Base-by-base conservation (phyloP, 1,139 yeast genomes). In the Candida mesenterica region DNA sequence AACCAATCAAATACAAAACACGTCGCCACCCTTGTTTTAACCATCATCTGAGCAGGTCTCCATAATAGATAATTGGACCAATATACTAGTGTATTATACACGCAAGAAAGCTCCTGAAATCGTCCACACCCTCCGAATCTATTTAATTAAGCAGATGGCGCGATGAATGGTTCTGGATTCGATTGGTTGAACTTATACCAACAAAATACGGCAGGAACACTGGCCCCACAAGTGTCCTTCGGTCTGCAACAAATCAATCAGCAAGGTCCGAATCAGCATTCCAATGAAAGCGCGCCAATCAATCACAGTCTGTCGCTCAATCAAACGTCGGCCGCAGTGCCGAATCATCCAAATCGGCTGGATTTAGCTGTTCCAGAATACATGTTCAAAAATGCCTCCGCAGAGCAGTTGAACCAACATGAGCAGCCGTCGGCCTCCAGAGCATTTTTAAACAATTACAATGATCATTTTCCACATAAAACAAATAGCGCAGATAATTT, bases 401-500 rank as follows among this genome's bases (percentile, higher is more conserved):
- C 30, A 4, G 30, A 28, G n/a, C 30, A 28, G 17, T 12, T 28
- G 12, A 28, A 25, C 15, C 28, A 25, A 25, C 9, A n/a, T 24
- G 14, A 24, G n/a, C 30, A 28, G 17, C 30, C 23, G 6, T 17
- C 13, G 15, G 4, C 28, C 7, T 25, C 28, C 7, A 25, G 28
- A 25, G 15, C 28, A 8, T 25, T 25, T 10, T 14, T 25, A 12
- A 25, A 25, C 17, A 25, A 25, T 14, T 25, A 25, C 17, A 13
- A 12, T 13, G 28, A 25, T 14, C 28, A 25, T n/a, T 10, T 24
- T 6, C 26, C 26, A 5, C 31, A 24, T 27, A 35, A 35, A 28
- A 38, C 39, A 9, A 35, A 30, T 26, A 32, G 37, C 17, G 41
- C 39, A 7, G 41, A 38, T 16, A 38, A 38, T 28, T 32, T 38